Base-by-base conservation (phyloP, 2,329 filamentous ascomycete species). In the Xylariaceae sp. region DNA sequence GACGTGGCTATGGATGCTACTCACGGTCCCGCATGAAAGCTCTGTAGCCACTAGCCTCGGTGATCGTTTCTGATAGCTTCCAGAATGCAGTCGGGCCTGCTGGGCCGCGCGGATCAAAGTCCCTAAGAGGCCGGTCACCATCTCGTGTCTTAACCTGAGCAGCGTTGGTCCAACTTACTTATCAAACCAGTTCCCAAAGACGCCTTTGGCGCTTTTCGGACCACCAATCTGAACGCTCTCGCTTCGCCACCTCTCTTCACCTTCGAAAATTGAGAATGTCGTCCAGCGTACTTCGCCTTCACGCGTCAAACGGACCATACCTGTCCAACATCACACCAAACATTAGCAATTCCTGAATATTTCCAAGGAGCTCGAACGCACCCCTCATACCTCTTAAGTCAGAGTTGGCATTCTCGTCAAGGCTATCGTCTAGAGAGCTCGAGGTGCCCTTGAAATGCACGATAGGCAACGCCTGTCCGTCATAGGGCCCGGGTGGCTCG, bases 151-250 rank as follows among this genome's bases (percentile, higher is more conserved):
- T 18, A 61, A 56, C 48, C 50, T 12, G 2, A 20, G 32, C 18
- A 21, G 10, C 50, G 40, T 32, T 12, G 10, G 5, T 10, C 21
- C 1, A 21, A 66, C 76, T 58, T 74, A 86, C 84, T 86, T 87
- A 65, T 91, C 89, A 65, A 91, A 93, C 90, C 90, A 93, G 49
- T 85, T 87, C 0, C 90, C 89, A 1, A 91, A 67, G 0, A 91
- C 84, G 1, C 89, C 89, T 7, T 89, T 79, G 6, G 81, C 84
- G 5, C 86, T 87, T 47, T 77, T 74, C 1, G 85, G 65, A 0
- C 89, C 90, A 10, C 89, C 89, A 4, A 93, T 72, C 71, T 93
- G 90, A 5, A 93, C 78, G 7, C 88, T 84, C 73, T 93, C 90
- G 66, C 86, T 89, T n/a, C 84, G 81, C 90, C 89, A 93, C 20